A percentile compares a stretch with the other conserved stretches of the same genome.
Conservation (phyloP, 2,329 filamentous ascomycete genomes). For the Botrytis byssoidea region DNA sequence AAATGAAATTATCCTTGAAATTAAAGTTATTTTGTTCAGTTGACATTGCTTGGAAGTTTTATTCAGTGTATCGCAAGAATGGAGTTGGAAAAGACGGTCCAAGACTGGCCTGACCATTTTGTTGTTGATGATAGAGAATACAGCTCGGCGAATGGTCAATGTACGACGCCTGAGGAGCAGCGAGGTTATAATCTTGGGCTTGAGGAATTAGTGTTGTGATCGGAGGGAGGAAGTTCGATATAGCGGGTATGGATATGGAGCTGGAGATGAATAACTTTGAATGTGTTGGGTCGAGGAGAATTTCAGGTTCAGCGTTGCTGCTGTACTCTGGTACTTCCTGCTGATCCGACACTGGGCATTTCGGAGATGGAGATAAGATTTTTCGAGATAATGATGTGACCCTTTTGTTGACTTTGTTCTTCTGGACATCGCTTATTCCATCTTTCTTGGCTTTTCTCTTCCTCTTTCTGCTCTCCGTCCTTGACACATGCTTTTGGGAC, state of each 20-base stretch:
- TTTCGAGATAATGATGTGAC: neutral
- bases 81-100: fast-evolving
- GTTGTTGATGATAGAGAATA: neutral
- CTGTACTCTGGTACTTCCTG: neutral
- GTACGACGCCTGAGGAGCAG: neutral
- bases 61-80: neutral
- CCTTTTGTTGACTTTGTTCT: neutral
- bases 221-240: neutral
- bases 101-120: neutral
- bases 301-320: neutral
- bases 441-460: neutral
- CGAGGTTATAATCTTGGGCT: neutral
- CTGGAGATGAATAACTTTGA: no score
- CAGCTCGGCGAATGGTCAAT: neutral
- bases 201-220: neutral
- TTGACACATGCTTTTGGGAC: neutral
- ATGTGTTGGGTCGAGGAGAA: neutral
- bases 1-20: fast-evolving
- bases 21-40: neutral
- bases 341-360: neutral
- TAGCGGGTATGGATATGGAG: neutral
- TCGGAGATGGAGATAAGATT: neutral
- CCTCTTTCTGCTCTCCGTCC: neutral
- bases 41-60: fast-evolving
- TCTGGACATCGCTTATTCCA: neutral